Base-by-base conservation (phyloP, 176 grass and related monocot genomes). In the Elaeis guineensis region DNA sequence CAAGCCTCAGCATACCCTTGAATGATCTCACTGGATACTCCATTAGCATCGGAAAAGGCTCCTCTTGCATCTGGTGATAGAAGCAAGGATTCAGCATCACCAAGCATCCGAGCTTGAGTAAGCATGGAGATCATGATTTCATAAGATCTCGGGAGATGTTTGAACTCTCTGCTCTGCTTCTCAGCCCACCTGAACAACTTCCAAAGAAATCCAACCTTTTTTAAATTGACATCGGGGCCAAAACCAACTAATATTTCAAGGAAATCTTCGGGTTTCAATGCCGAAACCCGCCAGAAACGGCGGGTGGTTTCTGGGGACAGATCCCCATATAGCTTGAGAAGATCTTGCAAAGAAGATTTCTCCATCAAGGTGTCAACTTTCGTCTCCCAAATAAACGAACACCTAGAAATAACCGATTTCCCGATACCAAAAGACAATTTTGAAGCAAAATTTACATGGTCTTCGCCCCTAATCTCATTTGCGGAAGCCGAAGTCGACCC, bases 101-200 rank as follows among this genome's bases (percentile, higher is more conserved):
- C 72, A 66, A 88, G 75, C 84, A 90, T 90, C n/a, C 75, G 69
- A 70, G 80, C 80, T 55, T 75, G 30, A 16, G 24, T 72, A 35
- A 97, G 92, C 61, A 90, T 35, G 4, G 78, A 80, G 24, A 87
- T 69, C 83, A 97, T 85, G 49, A 75, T 63, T 58, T 85, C 80
- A 80, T 85, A 90, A 3, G 92, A 90, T 62, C 69, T 85, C 23
- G 83, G 71, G 17, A 88, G 80, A 80, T 97, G 92, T 48, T 50
- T 57, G 66, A 91, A 97, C 20, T 64, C 78, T 62, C 64, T 75
- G 53, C 58, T 80, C 55, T 87, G 83, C 54, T 52, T 57, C 2
- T 51, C 64, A n/a, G 83, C 67, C 92, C 92, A 91, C 52, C 72
- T 82, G 44, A 90, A 91, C 69, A 97, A 72, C 26, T 88, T 88